Evolutionary conservation across 192 early-diverging fungal species (phyloP).

Genomic region (Backusella tarrabulga): DNA sequence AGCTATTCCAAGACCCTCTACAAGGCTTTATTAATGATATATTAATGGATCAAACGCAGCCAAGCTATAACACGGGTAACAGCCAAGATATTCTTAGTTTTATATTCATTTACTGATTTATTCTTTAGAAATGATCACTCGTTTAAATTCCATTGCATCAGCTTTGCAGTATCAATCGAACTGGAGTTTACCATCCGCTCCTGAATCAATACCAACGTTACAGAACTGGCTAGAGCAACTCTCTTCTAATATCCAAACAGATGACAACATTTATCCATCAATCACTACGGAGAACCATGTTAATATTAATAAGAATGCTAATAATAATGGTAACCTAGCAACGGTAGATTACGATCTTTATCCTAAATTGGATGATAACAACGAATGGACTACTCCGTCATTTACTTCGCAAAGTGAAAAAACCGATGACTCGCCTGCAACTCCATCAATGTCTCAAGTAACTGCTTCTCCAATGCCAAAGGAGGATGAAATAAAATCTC

Average conservation of each 20-base stretch:
- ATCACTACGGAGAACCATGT: background rate
- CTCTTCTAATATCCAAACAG: slow-evolving; percentile 23
- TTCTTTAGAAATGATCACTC: slow-evolving; percentile 24
- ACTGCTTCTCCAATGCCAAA: background rate
- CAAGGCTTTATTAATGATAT: slow-evolving; percentile 14
- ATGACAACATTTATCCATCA: slow-evolving; percentile 13
- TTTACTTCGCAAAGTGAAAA: background rate
- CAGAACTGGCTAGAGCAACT: slow-evolving; percentile 31
- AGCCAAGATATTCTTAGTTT: background rate
- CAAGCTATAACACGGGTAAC: slow-evolving; percentile 25
- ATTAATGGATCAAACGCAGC: slow-evolving; percentile 4
- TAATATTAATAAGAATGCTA: background rate
- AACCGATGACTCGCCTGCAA: background rate
- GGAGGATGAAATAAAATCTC: background rate
- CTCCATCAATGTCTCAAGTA: background rate
- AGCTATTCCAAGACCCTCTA: slow-evolving; percentile 17
- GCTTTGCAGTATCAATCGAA: background rate
- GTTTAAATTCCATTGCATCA: slow-evolving; percentile 15
- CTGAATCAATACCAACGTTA: slow-evolving; percentile 11
- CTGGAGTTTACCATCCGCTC: slow-evolving; percentile 4
- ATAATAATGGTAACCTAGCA: background rate
- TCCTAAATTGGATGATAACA: background rate
- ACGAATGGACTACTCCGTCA: background rate
- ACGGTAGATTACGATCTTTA: background rate
- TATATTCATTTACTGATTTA: background rate